Percentiles rank a stretch among this genome's conserved stretches.
These are phyloP conservation scores for Claviceps sp. DNA, from an alignment of 2,329 filamentous ascomycete genomes.

Conservation along the genomic window DNA sequence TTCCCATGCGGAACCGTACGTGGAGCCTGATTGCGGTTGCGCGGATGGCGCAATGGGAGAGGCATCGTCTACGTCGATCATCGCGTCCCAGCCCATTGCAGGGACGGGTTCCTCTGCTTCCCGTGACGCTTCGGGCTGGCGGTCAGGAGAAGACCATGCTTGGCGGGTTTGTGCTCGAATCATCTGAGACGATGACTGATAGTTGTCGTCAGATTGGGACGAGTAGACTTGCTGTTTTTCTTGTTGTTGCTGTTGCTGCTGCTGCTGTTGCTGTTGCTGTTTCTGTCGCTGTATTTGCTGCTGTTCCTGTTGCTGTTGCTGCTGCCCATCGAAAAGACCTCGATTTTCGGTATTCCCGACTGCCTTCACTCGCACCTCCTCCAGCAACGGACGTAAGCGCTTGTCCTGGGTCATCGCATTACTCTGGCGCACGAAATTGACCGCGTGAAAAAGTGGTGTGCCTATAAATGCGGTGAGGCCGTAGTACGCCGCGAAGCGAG, in stretches of 20 bases:
- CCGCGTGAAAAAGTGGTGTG: constrained; percentile 17
- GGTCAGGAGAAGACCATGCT: constrained; percentile 8
- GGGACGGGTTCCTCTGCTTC: not conserved
- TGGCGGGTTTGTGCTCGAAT: constrained; percentile 4
- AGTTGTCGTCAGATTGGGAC: constrained; percentile 2
- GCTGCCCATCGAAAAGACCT: not conserved
- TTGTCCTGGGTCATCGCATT: constrained; percentile 16
- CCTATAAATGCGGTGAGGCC: constrained; percentile 13
- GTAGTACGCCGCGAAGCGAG: constrained; percentile 22
- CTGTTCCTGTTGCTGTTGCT: not conserved
- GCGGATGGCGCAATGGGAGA: constrained; percentile 27
- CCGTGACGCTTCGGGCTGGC: constrained; percentile 5
- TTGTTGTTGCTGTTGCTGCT: not conserved
- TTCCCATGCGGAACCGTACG: constrained; percentile 28
- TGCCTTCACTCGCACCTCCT: constrained; percentile 9
- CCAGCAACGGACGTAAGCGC: constrained; percentile 15
- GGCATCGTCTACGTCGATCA: constrained; percentile 25
- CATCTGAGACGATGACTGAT: constrained; percentile 1
- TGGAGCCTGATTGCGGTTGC: constrained; percentile 11
- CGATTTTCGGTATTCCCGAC: constrained; percentile 1
- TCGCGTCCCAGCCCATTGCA: constrained; percentile 12
- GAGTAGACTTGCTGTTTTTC: constrained; percentile 7
- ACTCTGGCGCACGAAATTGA: constrained; percentile 13
- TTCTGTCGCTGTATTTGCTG: constrained; percentile 2
- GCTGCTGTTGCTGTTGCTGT: constrained; percentile 4